These are phyloP conservation scores for Microbotryum violaceum DNA, from an alignment of 1,284 basidiomycete species.

Conservation along the genomic window DNA sequence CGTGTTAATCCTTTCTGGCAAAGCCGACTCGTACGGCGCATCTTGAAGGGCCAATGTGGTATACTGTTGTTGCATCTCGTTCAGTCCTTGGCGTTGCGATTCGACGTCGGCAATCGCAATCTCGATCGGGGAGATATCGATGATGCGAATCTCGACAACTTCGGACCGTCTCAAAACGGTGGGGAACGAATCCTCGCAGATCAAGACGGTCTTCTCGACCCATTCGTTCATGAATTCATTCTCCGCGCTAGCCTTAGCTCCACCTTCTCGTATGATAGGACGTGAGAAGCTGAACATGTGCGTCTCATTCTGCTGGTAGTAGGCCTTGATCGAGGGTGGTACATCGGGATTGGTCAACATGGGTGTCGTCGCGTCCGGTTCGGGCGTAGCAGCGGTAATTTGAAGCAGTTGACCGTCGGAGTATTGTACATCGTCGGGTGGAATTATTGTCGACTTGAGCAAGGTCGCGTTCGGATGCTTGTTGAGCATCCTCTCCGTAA, in stretches of 20 bases:
- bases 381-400: constrained; percentile 74
- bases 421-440: constrained; percentile 68
- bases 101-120: constrained; percentile 74
- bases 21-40: too few species aligned
- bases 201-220: constrained; percentile 68
- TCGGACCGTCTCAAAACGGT: constrained; percentile 86
- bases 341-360: constrained; percentile 83
- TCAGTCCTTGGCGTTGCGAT: constrained; percentile 65
- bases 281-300: constrained; percentile 56
- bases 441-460: constrained; percentile 65
- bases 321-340: constrained; percentile 63
- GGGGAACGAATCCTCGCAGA: constrained; percentile 74
- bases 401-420: constrained; percentile 81
- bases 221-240: constrained; percentile 47
- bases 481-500: constrained; percentile 85
- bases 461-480: constrained; percentile 66
- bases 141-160: constrained; percentile 63
- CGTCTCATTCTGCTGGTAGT: constrained; percentile 67
- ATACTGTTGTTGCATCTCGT: constrained; percentile 62
- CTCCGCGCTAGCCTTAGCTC: constrained; percentile 45
- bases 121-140: constrained; percentile 79
- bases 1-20: constrained; percentile 42
- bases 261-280: constrained; percentile 55
- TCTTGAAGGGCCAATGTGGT: constrained; percentile 47
- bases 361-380: constrained; percentile 67